A percentile compares a stretch with the other conserved stretches of the same genome.
Evolutionary conservation across 2,329 filamentous ascomycete species (phyloP).

Genomic region (Apiospora marii): DNA sequence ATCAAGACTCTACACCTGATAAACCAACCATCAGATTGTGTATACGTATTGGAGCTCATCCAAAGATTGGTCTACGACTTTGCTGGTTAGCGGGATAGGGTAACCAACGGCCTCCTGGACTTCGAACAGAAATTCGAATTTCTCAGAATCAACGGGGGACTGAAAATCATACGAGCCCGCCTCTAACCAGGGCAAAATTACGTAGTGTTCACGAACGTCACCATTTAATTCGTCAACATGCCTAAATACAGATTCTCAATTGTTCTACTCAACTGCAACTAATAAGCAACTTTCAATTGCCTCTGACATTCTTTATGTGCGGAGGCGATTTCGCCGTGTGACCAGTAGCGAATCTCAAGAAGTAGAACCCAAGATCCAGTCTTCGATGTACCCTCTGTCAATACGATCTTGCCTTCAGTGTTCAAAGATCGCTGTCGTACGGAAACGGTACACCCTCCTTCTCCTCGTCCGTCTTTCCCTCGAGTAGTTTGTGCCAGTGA

Average conservation of each 20-base stretch:
- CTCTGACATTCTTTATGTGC: background rate
- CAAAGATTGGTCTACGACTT: background rate
- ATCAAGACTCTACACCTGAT: background rate
- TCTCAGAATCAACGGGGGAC: background rate
- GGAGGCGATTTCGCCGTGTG: background rate
- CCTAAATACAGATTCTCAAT: background rate
- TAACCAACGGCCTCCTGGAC: background rate
- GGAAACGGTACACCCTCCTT: too few species aligned
- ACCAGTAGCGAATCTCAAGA: background rate
- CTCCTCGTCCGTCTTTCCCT: too few species aligned
- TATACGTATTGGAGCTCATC: background rate
- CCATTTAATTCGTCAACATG: background rate
- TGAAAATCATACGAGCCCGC: slow-evolving; percentile 1
- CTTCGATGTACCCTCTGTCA: too few species aligned
- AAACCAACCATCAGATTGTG: background rate
- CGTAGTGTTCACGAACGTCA: slow-evolving; percentile 10
- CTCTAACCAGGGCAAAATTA: slow-evolving; percentile 6
- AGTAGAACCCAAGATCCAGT: too few species aligned
- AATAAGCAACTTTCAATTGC: background rate
- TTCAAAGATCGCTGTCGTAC: too few species aligned
- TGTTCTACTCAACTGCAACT: background rate
- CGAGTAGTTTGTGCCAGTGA: too few species aligned
- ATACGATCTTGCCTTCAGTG: too few species aligned
- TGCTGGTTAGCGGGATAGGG: background rate
- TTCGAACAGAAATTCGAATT: slow-evolving; percentile 17